phyloP scores from a whole-genome alignment of 352 stramenopile genomes.

The Globisporangium echinulatum region DNA sequence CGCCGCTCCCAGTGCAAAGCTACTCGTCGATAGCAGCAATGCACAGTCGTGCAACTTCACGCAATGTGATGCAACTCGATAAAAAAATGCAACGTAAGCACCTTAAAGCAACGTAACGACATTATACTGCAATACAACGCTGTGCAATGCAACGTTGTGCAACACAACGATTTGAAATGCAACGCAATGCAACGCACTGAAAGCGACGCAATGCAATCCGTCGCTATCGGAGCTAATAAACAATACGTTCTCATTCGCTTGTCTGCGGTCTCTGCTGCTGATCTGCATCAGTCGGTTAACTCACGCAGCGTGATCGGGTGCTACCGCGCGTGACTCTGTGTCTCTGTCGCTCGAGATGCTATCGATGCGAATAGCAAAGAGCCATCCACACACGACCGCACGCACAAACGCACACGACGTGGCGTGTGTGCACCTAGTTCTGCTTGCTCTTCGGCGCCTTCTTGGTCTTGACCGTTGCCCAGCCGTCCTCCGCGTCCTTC shows the following conservation, averaged over 20 bases:
- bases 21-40: too few species aligned
- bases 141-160: too few species aligned
- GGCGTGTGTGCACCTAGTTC: conserved; percentile 27
- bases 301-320: background rate
- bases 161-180: too few species aligned
- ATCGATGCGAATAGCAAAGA: background rate
- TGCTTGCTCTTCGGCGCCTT: conserved; percentile 47
- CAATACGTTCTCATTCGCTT: conserved; percentile 9
- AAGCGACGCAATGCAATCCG: too few species aligned
- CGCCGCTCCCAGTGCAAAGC: too few species aligned
- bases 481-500: conserved; percentile 72
- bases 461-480: conserved; percentile 76
- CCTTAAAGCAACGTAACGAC: too few species aligned
- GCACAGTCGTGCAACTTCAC: too few species aligned
- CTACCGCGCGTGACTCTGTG: background rate
- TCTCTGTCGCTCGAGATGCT: background rate
- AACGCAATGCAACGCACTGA: too few species aligned
- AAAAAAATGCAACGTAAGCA: too few species aligned
- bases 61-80: too few species aligned
- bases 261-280: background rate
- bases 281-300: background rate
- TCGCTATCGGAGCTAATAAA: conserved; percentile 5
- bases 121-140: too few species aligned
- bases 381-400: background rate
- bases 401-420: background rate